Evolutionary conservation across 106 monocot genomes (phyloP).

Genomic region (Cymbidium sinense): DNA sequence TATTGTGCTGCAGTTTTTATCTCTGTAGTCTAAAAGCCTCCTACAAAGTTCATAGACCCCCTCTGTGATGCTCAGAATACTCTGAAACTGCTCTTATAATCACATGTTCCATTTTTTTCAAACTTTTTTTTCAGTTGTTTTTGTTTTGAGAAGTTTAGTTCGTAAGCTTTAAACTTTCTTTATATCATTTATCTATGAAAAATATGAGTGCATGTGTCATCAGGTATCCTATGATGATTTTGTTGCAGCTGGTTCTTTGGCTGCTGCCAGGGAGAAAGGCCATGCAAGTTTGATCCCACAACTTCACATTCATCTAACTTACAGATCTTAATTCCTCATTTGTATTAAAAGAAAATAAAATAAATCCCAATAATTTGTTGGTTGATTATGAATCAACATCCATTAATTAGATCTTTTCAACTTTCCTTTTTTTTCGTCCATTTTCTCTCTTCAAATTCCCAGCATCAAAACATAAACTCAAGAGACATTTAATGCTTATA

Average conservation of each 20-base stretch:
- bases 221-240: constrained; percentile 96
- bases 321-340: no score
- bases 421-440: no score
- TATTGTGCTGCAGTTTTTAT: neutral
- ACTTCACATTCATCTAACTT: no score
- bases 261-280: constrained; percentile 95
- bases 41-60: neutral
- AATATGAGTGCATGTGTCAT: neutral
- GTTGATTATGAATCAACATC: no score
- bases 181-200: neutral
- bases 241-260: constrained; percentile 79
- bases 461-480: no score
- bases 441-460: no score
- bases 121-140: neutral
- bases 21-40: neutral
- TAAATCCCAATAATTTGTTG: no score
- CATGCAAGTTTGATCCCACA: constrained; percentile 52
- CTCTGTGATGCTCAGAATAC: neutral
- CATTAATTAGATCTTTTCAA: no score
- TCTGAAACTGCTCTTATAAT: neutral
- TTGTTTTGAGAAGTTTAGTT: neutral
- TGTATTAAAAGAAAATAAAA: no score
- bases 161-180: neutral
- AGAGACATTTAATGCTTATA: no score
- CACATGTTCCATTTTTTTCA: neutral